phyloP scores from a whole-genome alignment of 345 rosid species.

The Clausena lansium region DNA sequence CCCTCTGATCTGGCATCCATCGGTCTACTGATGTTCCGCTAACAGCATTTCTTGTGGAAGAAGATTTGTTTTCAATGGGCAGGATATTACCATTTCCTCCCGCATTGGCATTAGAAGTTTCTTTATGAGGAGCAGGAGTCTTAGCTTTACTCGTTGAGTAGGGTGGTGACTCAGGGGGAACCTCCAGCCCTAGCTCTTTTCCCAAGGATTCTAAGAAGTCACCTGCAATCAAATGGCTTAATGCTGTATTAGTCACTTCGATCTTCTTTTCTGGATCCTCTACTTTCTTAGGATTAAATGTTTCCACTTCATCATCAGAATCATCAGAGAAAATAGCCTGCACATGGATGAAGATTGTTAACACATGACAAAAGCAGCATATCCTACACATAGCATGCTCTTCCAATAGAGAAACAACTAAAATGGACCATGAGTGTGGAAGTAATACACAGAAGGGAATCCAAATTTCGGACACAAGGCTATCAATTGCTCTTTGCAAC shows the following conservation, averaged over 20 bases:
- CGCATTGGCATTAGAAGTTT: conserved; percentile 19
- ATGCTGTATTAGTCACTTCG: conserved; percentile 71
- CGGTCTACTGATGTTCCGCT: conserved; percentile 12
- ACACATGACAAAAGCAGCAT: neutral
- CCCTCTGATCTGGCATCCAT: conserved; percentile 8
- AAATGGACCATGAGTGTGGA: neutral
- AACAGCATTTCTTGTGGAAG: conserved; percentile 9
- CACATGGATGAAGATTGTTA: conserved; percentile 13
- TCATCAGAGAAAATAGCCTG: conserved; percentile 97
- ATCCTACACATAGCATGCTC: neutral
- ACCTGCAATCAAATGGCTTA: conserved; percentile 89
- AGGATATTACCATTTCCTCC: conserved; percentile 21
- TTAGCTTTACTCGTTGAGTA: conserved; percentile 28
- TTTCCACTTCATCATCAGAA: conserved; percentile 72
- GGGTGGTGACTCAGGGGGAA: conserved; percentile 68
- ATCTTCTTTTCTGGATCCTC: conserved; percentile 64
- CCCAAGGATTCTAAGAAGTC: conserved; percentile 92
- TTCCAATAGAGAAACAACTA: neutral
- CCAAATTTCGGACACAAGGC: neutral
- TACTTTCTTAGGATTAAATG: conserved; percentile 23
- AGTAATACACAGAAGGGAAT: neutral
- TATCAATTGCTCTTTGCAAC: neutral
- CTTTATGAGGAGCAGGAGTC: conserved; percentile 24
- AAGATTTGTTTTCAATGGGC: conserved; percentile 17
- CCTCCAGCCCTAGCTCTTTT: conserved; percentile 93